Evolutionary conservation across 108 stramenopile species (phyloP).

Genomic region (Mediolabrus comicus): DNA sequence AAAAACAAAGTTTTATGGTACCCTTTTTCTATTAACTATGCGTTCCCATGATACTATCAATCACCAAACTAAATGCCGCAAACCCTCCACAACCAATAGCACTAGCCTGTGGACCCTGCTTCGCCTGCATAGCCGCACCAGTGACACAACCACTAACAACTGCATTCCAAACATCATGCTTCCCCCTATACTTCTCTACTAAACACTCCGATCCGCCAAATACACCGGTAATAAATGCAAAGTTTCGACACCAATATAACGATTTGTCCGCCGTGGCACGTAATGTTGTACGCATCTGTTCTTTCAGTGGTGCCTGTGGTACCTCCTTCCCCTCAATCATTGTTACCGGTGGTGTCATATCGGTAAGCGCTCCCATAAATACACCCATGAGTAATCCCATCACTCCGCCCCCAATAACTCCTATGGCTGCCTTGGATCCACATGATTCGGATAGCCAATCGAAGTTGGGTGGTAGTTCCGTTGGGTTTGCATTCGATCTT

Average conservation of each 20-base stretch:
- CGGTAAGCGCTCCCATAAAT: constrained; percentile 87
- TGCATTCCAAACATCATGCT: constrained; percentile 93
- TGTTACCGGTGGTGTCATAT: constrained; percentile 85
- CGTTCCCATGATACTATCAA: constrained; percentile 88
- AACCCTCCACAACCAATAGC: constrained; percentile 93
- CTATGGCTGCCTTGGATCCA: constrained; percentile 84
- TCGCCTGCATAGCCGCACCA: constrained; percentile 90
- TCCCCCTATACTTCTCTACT: constrained; percentile 92
- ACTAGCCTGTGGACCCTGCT: constrained; percentile 87
- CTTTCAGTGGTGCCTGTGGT: constrained; percentile 81
- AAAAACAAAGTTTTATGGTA: too few species aligned
- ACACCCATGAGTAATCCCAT: constrained; percentile 91
- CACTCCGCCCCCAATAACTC: constrained; percentile 81
- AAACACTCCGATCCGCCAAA: constrained; percentile 89
- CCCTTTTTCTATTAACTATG: constrained; percentile 9
- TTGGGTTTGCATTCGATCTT: constrained; percentile 49
- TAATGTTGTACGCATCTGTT: constrained; percentile 76
- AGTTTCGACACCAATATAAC: constrained; percentile 87
- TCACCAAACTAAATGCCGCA: constrained; percentile 90
- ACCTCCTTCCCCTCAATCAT: constrained; percentile 83
- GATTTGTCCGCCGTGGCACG: constrained; percentile 84
- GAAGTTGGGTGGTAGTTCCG: constrained; percentile 78
- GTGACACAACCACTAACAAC: constrained; percentile 90
- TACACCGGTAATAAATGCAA: constrained; percentile 93
- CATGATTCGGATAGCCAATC: constrained; percentile 81